Evolutionary conservation across 257 asterid genomes (phyloP), one percentile per base, ranked within the genome.

Genomic region (Buddleja alternifolia): DNA sequence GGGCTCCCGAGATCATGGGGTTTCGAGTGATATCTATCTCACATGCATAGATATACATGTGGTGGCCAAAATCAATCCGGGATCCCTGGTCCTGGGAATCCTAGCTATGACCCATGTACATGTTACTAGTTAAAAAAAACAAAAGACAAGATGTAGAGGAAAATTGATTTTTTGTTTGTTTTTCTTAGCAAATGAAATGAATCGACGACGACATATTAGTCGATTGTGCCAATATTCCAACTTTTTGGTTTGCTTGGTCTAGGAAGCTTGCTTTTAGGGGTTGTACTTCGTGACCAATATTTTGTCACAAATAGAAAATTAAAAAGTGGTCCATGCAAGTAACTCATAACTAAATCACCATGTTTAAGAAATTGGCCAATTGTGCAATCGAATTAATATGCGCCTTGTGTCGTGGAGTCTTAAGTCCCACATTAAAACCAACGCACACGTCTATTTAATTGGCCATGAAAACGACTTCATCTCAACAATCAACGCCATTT

Each of bases 401-500:
- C 45, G 42, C 46, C 51, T 25, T 41, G 59, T 45, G 23, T 64
- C 60, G n/a, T n/a, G n/a, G n/a, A n/a, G n/a, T n/a, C 34, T 29
- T 1, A 24, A 48, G 14, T 69, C 37, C 36, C 14, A 40, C 29
- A n/a, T 32, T 4, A 64, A 69, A 74, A 34, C 20, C 25, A 36
- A 41, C 61, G 20, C 32, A 67, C 42, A 8, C 47, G 68, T 56
- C 66, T 8, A 60, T 29, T 1, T 1, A 29, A 29, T 29, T 29
- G 5, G 34, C 50, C 29, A 65, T 50, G 24, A 44, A 60, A 1
- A 44, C 44, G 52, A 46, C 20, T 47, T 57, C 29, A 51, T 19
- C 70, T 50, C 62, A 52, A 59, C 66, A 34, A 71, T 54, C 50
- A 45, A 15, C 61, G 70, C 67, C 65, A 50, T 15, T 44, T 74